Base-by-base conservation (phyloP, 495 filamentous ascomycete species). In the Trichoderma reesei region DNA sequence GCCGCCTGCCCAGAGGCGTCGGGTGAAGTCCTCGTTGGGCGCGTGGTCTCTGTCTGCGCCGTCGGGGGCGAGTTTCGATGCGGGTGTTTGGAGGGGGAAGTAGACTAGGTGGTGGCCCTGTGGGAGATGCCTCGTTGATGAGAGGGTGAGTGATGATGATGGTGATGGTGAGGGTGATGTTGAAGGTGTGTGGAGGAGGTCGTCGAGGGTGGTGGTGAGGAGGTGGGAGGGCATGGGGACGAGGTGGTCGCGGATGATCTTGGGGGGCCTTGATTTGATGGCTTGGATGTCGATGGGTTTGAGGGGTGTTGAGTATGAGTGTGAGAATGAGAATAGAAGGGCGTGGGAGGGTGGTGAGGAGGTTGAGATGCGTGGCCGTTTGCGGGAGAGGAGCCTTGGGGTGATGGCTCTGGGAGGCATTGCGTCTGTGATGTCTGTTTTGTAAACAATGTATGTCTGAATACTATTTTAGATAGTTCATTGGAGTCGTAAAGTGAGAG, bases 1-100 rank as follows among this genome's bases (percentile, higher is more conserved):
- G 0, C 90, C 90, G 34, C 89, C 90, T 3, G 88, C 88, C 90
- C 90, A 95, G 84, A 95, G 87, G 33, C 90, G 83, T 31, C 88
- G 79, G 33, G 78, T 82, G 65, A 85, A 92, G 0, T 86, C 85
- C 0, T 64, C 38, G 3, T 83, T 82, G 0, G 90, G 90, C 51
- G 81, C 86, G 65, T 91, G 89, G 2, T 82, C 81, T 3, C 76
- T 72, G 72, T 93, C 90, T 1, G 88, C 89, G 41, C 90, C 90
- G 73, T 95, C 90, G 3, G 73, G 69, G 1, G 86, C 80, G 4
- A 92, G 80, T 3, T 80, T 69, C 16, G 69, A 73, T 64, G 82
- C 76, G 2, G 80, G 72, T 59, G 83, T 78, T 42, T 80, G 78
- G 0, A 86, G 80, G 1, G 88, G 86, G 74, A 90, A 91, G 73